Conservation (phyloP, 306 rosid species). For the Vigna mungo region DNA sequence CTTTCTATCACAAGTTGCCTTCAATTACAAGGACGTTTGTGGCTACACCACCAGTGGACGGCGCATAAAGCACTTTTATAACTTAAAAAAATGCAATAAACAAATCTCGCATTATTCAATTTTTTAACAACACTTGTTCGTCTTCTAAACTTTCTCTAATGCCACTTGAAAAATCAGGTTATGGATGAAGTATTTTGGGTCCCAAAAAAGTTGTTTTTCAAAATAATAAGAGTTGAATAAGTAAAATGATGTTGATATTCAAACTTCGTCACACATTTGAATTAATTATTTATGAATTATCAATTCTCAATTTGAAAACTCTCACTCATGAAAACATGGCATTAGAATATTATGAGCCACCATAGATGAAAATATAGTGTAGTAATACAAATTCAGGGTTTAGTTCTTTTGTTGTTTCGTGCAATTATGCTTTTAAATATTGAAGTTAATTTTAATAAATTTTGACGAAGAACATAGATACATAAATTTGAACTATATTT, state of each 20-base stretch:
- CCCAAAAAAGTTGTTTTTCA: background rate
- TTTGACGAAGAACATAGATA: too few species aligned
- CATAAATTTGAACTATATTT: too few species aligned
- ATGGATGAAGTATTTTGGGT: background rate
- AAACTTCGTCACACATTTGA: background rate
- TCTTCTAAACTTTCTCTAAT: background rate
- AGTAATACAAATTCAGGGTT: too few species aligned
- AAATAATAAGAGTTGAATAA: background rate
- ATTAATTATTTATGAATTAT: background rate
- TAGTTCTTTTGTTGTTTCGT: too few species aligned
- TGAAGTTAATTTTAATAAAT: too few species aligned
- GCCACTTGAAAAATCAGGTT: background rate
- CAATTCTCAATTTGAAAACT: background rate
- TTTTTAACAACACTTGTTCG: background rate
- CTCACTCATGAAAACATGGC: too few species aligned
- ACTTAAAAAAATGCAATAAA: background rate
- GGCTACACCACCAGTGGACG: slow-evolving; percentile 30
- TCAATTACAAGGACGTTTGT: slow-evolving; percentile 31
- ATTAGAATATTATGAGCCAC: too few species aligned
- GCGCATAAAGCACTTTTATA: slow-evolving; percentile 16
- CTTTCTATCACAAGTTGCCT: slow-evolving; percentile 21
- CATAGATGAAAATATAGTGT: too few species aligned
- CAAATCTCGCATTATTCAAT: background rate
- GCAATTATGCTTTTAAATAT: too few species aligned
- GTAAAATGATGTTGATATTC: background rate